These are phyloP conservation scores for Cyclotella distinguenda DNA, from an alignment of 108 stramenopile species.

Conservation along the genomic window DNA sequence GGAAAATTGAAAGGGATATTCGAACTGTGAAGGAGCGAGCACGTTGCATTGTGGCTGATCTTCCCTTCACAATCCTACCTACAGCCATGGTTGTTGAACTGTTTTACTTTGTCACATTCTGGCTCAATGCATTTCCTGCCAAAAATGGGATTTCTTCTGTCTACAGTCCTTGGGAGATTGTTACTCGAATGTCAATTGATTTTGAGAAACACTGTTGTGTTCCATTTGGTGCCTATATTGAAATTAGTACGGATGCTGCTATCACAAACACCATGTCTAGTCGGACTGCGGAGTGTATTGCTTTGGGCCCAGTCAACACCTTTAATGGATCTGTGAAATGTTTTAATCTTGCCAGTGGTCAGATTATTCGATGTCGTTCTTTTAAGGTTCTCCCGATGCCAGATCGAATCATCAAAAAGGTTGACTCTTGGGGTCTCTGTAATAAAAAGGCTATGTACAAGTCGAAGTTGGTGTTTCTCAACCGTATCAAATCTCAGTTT, in stretches of 20 bases:
- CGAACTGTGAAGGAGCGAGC: conserved; percentile 19
- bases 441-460: too few species aligned
- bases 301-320: too few species aligned
- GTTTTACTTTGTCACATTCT: conserved; percentile 13
- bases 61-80: conserved; percentile 28
- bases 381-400: too few species aligned
- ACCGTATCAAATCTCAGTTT: too few species aligned
- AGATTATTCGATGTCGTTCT: too few species aligned
- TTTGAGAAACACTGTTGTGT: conserved; percentile 24
- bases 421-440: too few species aligned
- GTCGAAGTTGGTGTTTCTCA: too few species aligned
- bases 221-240: conserved; percentile 40
- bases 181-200: conserved; percentile 1
- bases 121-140: conserved; percentile 19
- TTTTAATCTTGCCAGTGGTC: too few species aligned
- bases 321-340: too few species aligned
- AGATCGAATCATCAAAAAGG: too few species aligned
- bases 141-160: conserved; percentile 8
- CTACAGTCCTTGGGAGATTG: conserved; percentile 13
- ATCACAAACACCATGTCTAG: too few species aligned
- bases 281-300: too few species aligned
- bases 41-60: conserved; percentile 9
- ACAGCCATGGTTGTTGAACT: conserved; percentile 22
- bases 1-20: neutral
- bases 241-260: conserved; percentile 40